phyloP scores from a whole-genome alignment of 163 green algal species.

The Scenedesmus sp. region DNA sequence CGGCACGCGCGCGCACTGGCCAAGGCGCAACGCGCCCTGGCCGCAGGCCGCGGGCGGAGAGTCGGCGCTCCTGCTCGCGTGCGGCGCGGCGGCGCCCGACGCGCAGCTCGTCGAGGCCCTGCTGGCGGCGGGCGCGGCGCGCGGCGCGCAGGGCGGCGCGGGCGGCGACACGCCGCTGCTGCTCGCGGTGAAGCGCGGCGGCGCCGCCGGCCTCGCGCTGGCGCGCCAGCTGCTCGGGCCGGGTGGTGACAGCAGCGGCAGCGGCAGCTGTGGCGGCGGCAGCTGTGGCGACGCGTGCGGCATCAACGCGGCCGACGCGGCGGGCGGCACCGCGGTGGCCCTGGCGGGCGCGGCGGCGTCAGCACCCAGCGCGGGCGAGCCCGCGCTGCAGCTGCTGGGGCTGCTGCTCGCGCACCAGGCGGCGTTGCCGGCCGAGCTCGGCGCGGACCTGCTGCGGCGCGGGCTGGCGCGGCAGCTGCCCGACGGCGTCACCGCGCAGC shows the following conservation, averaged over 20 bases:
- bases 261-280: background rate
- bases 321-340: slow-evolving; percentile 7
- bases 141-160: background rate
- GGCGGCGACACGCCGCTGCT: slow-evolving; percentile 16
- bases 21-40: background rate
- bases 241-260: background rate
- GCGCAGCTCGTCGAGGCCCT: slow-evolving; percentile 17
- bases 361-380: background rate
- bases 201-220: background rate
- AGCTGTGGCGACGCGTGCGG: no score
- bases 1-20: background rate
- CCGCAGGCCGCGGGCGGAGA: background rate
- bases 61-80: slow-evolving; percentile 27
- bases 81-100: background rate
- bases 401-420: background rate
- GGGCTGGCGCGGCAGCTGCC: slow-evolving; percentile 8
- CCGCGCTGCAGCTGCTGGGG: background rate
- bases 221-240: background rate
- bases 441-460: background rate
- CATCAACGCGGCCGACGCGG: slow-evolving; percentile 1
- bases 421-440: background rate
- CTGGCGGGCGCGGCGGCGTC: slow-evolving; percentile 16
- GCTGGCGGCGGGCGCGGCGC: slow-evolving; percentile 22
- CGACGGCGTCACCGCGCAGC: slow-evolving; percentile 13
- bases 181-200: slow-evolving; percentile 1